Percentiles rank a stretch among this genome's conserved stretches.
Conservation (phyloP, 1,284 basidiomycete genomes). For the Rhizoctonia solani region DNA sequence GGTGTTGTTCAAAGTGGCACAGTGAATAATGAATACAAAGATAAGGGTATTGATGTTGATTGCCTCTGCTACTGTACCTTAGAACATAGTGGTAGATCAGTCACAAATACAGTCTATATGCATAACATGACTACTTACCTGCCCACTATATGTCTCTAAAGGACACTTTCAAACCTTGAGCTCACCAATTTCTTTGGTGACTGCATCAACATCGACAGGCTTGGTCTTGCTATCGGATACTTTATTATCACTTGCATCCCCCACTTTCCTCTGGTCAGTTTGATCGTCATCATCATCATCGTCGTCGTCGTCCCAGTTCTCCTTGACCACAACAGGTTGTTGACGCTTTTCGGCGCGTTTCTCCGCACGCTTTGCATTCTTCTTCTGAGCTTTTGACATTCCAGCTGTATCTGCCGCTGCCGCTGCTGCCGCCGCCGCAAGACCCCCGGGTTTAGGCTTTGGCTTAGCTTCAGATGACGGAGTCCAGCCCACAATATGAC, state of each 20-base stretch:
- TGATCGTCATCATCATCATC: conserved; percentile 48
- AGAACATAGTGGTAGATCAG: background rate
- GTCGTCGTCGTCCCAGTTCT: conserved; percentile 79
- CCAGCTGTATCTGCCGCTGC: conserved; percentile 29
- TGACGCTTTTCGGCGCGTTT: conserved; percentile 57
- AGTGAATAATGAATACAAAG: conserved; percentile 22
- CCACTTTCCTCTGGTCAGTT: background rate
- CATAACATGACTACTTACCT: background rate
- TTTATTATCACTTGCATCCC: background rate
- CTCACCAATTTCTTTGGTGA: conserved; percentile 35
- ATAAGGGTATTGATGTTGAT: conserved; percentile 4
- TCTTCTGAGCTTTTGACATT: conserved; percentile 62
- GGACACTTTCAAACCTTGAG: conserved; percentile 2
- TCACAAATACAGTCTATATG: background rate
- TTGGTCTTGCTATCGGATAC: background rate
- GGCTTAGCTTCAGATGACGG: conserved; percentile 51
- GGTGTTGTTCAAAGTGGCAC: background rate
- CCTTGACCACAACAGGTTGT: conserved; percentile 54
- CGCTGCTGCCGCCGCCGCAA: conserved; percentile 9
- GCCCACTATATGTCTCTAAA: background rate
- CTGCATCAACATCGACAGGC: conserved; percentile 21
- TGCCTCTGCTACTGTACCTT: background rate
- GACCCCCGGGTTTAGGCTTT: conserved; percentile 39
- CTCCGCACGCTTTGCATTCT: conserved; percentile 77
- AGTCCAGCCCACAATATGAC: conserved; percentile 77